Evolutionary conservation across 768 basidiomycete genomes (phyloP).

Genomic region (Cystoderma amianthinum): DNA sequence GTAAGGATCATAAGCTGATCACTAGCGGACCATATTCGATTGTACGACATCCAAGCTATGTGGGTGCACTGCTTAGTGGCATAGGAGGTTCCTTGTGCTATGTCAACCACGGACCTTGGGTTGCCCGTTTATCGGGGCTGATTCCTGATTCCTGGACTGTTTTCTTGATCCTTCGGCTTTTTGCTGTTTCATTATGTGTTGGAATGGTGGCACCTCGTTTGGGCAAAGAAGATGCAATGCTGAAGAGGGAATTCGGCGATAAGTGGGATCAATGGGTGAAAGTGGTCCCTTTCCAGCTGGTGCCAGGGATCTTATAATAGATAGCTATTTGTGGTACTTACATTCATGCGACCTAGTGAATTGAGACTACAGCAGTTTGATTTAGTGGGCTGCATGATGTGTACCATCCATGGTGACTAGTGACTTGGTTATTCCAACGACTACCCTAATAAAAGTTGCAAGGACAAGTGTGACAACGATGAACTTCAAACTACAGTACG

Average conservation of each 20-base stretch:
- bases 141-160: conserved; percentile 6
- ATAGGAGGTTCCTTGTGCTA: conserved; percentile 23
- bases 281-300: conserved; percentile 18
- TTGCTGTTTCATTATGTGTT: conserved; percentile 1
- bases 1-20: conserved; percentile 16
- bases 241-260: conserved; percentile 22
- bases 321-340: too few relatives aligned
- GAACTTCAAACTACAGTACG: too few relatives aligned
- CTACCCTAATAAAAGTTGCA: too few relatives aligned
- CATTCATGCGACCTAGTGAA: too few relatives aligned
- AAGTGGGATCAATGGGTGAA: too few relatives aligned
- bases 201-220: conserved; percentile 12
- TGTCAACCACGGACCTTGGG: conserved; percentile 20
- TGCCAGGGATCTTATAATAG: conserved; percentile 21
- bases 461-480: too few relatives aligned
- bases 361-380: too few relatives aligned
- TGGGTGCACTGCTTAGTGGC: conserved; percentile 13
- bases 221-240: conserved; percentile 21
- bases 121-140: conserved; percentile 12
- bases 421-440: too few relatives aligned
- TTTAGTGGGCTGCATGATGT: too few relatives aligned
- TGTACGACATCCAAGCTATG: conserved; percentile 23
- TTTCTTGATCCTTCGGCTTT: conserved; percentile 9
- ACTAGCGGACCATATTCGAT: conserved; percentile 17
- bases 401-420: too few relatives aligned